A percentile compares a stretch with the other conserved stretches of the same genome.
Evolutionary conservation across 2,329 filamentous ascomycete genomes (phyloP).

Genomic region (Setomelanomma holmii): DNA sequence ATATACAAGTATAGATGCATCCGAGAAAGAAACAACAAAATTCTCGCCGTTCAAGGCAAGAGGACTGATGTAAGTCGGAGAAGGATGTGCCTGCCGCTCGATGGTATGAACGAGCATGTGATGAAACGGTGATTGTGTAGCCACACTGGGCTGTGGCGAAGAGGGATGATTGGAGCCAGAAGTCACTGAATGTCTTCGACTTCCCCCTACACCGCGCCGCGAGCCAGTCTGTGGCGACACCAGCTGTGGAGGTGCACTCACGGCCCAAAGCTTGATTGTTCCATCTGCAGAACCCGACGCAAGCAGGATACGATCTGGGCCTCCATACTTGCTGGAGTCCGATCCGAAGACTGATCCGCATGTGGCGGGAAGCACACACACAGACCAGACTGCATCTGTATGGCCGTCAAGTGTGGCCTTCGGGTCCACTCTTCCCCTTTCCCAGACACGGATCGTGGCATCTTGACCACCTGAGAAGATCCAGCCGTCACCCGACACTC

Average conservation of each 20-base stretch:
- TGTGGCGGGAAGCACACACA: constrained; percentile 89
- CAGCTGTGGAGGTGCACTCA: constrained; percentile 86
- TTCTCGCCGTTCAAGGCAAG: constrained; percentile 82
- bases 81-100: constrained; percentile 70
- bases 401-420: constrained; percentile 95
- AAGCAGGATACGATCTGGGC: constrained; percentile 84
- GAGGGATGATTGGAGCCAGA: constrained; percentile 91
- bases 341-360: constrained; percentile 80
- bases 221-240: constrained; percentile 79
- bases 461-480: constrained; percentile 98
- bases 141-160: constrained; percentile 86
- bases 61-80: constrained; percentile 91
- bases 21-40: constrained; percentile 91
- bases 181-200: constrained; percentile 89
- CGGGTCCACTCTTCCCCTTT: constrained; percentile 89
- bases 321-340: constrained; percentile 74
- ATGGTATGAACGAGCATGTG: constrained; percentile 91
- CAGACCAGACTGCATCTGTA: constrained; percentile 93
- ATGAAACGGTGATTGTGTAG: constrained; percentile 84
- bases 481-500: constrained; percentile 92
- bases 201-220: constrained; percentile 73
- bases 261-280: constrained; percentile 90
- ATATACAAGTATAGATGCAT: constrained; percentile 89
- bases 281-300: constrained; percentile 92
- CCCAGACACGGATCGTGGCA: constrained; percentile 92